Base-by-base conservation (phyloP, 371 early-diverging fungal genomes). In the Mortierella polycephala region DNA sequence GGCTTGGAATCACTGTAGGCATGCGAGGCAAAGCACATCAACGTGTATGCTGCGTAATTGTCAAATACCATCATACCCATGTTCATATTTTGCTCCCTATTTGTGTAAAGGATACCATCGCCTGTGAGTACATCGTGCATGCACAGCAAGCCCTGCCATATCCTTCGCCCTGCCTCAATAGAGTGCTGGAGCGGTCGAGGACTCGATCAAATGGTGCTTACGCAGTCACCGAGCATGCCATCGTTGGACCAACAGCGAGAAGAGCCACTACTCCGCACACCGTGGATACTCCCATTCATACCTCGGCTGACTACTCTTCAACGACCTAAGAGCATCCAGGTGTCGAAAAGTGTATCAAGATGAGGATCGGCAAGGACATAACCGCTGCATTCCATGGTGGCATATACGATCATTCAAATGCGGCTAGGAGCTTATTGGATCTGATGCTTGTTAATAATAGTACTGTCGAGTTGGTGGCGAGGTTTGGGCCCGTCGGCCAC, bases 1-100 rank as follows among this genome's bases (percentile, higher is more conserved):
- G 96, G 94, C 83, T 96, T 55, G 96, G 96, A 47, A 95, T 97
- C 81, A 96, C 96, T 44, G 96, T 92, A 30, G 95, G 92, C n/a
- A n/a, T n/a, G n/a, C n/a, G n/a, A n/a, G n/a, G n/a, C n/a, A n/a
- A n/a, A n/a, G n/a, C n/a, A n/a, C n/a, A n/a, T n/a, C n/a, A n/a
- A n/a, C n/a, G n/a, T n/a, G n/a, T 87, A 79, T 69, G 53, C 40
- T 12, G 7, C 10, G 1, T 44, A 10, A 1, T 12, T 21, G 18
- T 18, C 18, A 20, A 52, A 3, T 7, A 62, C 1, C 18, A 14
- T n/a, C 10, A 13, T 14, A 9, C n/a, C 39, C 57, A 49, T 30
- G 30, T 30, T 30, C 30, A 46, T 4, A 23, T 12, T 54, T 7
- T 56, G 23, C 40, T 37, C 6, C 21, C 9, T 3, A 13, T n/a